Conservation (phyloP, 2,329 filamentous ascomycete genomes). For the Colletotrichum chrysophilum region DNA sequence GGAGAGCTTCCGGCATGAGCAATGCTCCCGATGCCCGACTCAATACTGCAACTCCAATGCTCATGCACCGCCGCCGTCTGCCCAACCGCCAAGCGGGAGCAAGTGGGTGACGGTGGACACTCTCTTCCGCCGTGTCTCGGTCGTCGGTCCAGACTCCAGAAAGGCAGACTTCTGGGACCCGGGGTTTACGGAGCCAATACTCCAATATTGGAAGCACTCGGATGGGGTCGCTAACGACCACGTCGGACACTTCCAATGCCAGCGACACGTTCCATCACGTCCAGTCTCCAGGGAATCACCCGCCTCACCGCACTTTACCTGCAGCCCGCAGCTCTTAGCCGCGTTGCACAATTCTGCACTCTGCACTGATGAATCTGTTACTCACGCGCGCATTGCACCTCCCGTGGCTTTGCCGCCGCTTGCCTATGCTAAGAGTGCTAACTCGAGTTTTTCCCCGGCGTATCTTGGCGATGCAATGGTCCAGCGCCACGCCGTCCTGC, state of each 20-base stretch:
- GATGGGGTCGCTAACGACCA: not conserved
- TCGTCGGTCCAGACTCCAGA: not conserved
- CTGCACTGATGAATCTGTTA: not conserved
- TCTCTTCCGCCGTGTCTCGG: not conserved
- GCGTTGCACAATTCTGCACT: conserved; percentile 4
- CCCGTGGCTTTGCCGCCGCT: not conserved
- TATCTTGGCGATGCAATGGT: conserved; percentile 2
- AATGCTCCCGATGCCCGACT: not conserved
- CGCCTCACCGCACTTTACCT: conserved; percentile 18
- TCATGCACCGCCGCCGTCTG: conserved; percentile 5
- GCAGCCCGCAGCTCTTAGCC: not conserved
- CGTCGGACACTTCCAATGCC: not conserved
- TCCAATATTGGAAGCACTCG: not conserved
- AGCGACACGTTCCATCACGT: not conserved
- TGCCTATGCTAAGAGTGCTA: not conserved
- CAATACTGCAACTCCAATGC: conserved; percentile 11
- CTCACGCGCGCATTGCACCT: not conserved
- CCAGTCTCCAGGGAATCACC: conserved; percentile 1
- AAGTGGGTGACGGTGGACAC: not conserved
- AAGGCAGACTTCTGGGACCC: not conserved
- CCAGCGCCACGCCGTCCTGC: not conserved
- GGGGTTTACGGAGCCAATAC: conserved; percentile 13
- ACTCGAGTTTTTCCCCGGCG: not conserved
- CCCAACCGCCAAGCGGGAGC: conserved; percentile 3
- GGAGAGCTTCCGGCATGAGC: conserved; percentile 11